Evolutionary conservation across 2,329 filamentous ascomycete species (phyloP), one percentile per base, ranked within the genome.

Genomic region (Xylariaceae sp.): DNA sequence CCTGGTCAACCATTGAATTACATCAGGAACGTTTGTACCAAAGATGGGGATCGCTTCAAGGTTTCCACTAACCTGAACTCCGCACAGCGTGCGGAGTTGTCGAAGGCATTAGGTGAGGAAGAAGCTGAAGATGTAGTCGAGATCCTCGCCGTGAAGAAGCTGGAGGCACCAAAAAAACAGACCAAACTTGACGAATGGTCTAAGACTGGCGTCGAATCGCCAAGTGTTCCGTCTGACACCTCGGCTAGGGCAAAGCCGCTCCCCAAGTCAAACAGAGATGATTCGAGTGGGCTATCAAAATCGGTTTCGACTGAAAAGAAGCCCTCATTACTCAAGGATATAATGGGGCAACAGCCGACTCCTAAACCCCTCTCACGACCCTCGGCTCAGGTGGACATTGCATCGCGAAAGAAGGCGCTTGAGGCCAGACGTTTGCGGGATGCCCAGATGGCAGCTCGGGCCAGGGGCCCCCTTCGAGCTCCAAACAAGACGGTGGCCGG

Each of bases 71-170:
- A 95, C 56, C 70, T 97, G 55, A 87, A 79, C 11, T 79, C 80
- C 27, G 83, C 86, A 45, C 90, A 97, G 62, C 89, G 91, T 55
- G 92, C 91, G 10, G 88, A 95, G 66, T 73, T 97, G 27, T 69
- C 82, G 40, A 76, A 80, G 57, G 80, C 79, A 7, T 65, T 85
- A 14, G 77, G 79, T 21, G 77, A 83, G 45, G 76, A 79, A 33
- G 79, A 81, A 23, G 70, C 76, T 14, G 64, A 71, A 32, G 64
- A 72, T 14, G 67, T 75, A 8, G 66, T 79, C 10, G 69, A 76
- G 48, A 70, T 77, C 32, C 63, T 75, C 17, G 66, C 72, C 40
- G 58, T 69, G 14, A 71, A 61, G 40, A 62, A 60, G 19, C 62
- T 53, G 6, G 64, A 65, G 23, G 66, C 52, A 38, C 55, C 63